Evolutionary conservation across 352 stramenopile species (phyloP), one percentile per base, ranked within the genome.

Genomic region (Blastocystis sp.): DNA sequence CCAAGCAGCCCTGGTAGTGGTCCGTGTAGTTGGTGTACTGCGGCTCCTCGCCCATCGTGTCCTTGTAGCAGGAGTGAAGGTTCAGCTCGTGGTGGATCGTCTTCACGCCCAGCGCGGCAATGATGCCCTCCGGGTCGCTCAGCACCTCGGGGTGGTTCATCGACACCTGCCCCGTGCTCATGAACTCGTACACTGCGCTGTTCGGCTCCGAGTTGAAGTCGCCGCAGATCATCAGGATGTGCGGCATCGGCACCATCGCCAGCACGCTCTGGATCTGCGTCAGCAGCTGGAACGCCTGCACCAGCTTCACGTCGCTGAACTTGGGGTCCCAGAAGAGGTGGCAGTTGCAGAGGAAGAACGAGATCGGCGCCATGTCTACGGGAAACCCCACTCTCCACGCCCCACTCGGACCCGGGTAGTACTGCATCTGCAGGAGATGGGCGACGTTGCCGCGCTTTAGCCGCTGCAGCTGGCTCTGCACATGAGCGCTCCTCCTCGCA

Each of bases 311-410:
- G 92, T 99, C 97, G 21, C 95, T 95, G 88, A 97, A 98, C 91
- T 98, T 97, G 66, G 97, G 97, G 92, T 99, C 98, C 65, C 95
- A 98, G 91, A 98, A 98, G 35, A 99, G 93, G 93, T 99, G 97
- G 2, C 98, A 98, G 90, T 99, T 99, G 0, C 96, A 93, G 80
- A 99, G 94, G 91, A 96, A 98, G 13, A 99, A 85, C 19, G 65
- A 9, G 21, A 69, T 50, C 41, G 45, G 74, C 3, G 74, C 31
- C 3, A 37, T 6, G 1, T 35, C 35, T 63, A 50, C n/a, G 19
- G 13, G 2, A 33, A 1, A 39, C 9, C 21, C 21, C 19, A 21
- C 31, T 29, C 19, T 2, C 16, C 37, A 16, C 26, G 29, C 66
- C 51, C 24, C 29, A 77, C 66, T 21, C n/a, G 66, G 29, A 0